Evolutionary conservation across 139 green algal species (phyloP).

Genomic region (Chlamydomonas schloesseri): DNA sequence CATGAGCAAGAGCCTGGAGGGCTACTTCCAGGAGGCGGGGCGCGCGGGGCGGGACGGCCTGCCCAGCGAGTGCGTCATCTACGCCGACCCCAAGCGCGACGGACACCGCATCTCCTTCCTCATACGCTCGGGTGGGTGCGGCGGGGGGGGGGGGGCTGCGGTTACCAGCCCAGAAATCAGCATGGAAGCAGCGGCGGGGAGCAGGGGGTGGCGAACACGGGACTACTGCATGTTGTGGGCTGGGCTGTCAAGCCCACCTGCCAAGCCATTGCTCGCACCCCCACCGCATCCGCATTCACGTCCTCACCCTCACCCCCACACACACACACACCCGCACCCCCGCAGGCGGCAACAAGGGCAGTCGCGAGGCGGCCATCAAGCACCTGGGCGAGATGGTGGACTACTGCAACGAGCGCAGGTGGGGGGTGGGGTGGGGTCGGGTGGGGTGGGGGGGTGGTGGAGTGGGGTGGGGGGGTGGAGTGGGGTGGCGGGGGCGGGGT

Average conservation of each 20-base stretch:
- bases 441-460: no score
- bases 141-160: no score
- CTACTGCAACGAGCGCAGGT: constrained; percentile 37
- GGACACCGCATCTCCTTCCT: neutral
- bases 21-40: constrained; percentile 88
- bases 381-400: constrained; percentile 37
- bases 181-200: neutral
- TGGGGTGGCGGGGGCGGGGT: no score
- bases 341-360: neutral
- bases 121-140: no score
- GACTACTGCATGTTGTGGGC: no score
- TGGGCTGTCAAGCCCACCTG: neutral
- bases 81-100: constrained; percentile 64
- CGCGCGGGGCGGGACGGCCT: constrained; percentile 85
- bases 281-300: no score
- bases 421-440: neutral
- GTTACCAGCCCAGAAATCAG: constrained; percentile 19
- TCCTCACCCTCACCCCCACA: neutral
- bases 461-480: neutral
- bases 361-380: constrained; percentile 23
- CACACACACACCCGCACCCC: neutral
- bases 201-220: no score
- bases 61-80: constrained; percentile 81
- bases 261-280: neutral
- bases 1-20: constrained; percentile 86